Evolutionary conservation across 768 basidiomycete genomes (phyloP).

Genomic region (Russula dissimulans): DNA sequence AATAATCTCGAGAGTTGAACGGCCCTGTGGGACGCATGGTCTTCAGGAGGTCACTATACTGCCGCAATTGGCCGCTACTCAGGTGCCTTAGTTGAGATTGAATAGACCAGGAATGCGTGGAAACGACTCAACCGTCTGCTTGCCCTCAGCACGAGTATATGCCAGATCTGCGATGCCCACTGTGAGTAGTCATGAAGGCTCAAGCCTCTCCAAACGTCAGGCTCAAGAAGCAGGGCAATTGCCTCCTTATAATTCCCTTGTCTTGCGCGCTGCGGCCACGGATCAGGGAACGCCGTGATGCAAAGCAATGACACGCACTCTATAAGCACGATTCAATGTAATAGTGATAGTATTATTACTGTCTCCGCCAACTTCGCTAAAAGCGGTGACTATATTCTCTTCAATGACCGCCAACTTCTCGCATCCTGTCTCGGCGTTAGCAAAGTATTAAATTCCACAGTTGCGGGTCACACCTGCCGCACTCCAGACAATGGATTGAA

Average conservation of each 20-base stretch:
- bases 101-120: neutral
- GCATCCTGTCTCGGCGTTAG: constrained; percentile 43
- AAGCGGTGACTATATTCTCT: constrained; percentile 61
- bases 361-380: constrained; percentile 47
- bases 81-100: constrained; percentile 2
- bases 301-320: constrained; percentile 31
- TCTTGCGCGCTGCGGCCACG: constrained; percentile 44
- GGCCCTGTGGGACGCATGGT: constrained; percentile 49
- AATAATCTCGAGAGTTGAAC: constrained; percentile 49
- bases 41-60: constrained; percentile 57
- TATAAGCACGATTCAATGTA: constrained; percentile 57
- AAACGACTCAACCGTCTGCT: constrained; percentile 46
- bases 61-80: constrained; percentile 51
- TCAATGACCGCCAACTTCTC: constrained; percentile 53
- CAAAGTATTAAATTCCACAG: neutral
- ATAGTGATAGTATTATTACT: constrained; percentile 55
- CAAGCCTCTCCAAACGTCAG: constrained; percentile 61
- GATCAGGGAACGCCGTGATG: neutral
- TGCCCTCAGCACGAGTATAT: constrained; percentile 57
- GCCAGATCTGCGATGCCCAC: constrained; percentile 76
- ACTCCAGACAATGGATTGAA: constrained; percentile 66
- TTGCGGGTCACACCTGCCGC: constrained; percentile 43
- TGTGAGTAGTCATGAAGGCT: constrained; percentile 52
- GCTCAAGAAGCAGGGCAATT: constrained; percentile 53
- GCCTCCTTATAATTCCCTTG: constrained; percentile 59